A percentile compares a stretch with the other conserved stretches of the same genome.
phyloP scores from a whole-genome alignment of 371 early-diverging fungal genomes.

The Mucor saturninus region DNA sequence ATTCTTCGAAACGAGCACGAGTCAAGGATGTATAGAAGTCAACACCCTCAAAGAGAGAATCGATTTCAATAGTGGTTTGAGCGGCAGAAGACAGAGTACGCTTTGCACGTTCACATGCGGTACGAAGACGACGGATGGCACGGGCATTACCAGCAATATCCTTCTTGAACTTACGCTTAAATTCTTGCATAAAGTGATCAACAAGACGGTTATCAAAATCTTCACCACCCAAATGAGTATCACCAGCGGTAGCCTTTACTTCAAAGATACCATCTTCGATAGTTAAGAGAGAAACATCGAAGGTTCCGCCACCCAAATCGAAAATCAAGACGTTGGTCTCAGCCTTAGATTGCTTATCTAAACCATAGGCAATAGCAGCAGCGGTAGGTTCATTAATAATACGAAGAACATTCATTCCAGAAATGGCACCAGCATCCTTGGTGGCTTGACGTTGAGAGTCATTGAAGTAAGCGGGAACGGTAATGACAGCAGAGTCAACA shows the following conservation, averaged over 20 bases:
- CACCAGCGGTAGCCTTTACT: slow-evolving; percentile 93
- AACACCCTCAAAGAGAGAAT: slow-evolving; percentile 86
- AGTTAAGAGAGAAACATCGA: slow-evolving; percentile 96
- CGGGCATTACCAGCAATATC: slow-evolving; percentile 80
- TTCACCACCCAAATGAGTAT: slow-evolving; percentile 97
- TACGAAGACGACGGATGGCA: slow-evolving; percentile 88
- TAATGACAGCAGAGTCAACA: slow-evolving; percentile 85
- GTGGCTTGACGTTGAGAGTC: slow-evolving; percentile 98
- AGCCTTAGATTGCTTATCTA: slow-evolving; percentile 76
- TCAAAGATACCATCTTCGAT: slow-evolving; percentile 94
- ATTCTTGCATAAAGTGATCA: slow-evolving; percentile 76
- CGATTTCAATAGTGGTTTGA: slow-evolving; percentile 84
- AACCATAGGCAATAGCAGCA: slow-evolving; percentile 96
- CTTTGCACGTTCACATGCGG: slow-evolving; percentile 96
- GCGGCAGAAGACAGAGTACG: slow-evolving; percentile 87
- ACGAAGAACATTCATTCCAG: slow-evolving; percentile 91
- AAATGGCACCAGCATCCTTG: slow-evolving; percentile 94
- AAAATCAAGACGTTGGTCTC: slow-evolving; percentile 91
- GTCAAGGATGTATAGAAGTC: slow-evolving; percentile 89
- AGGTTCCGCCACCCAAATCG: slow-evolving; percentile 98
- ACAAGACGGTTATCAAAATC: slow-evolving; percentile 93
- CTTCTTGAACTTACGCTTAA: slow-evolving; percentile 80
- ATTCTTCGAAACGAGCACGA: slow-evolving; percentile 91
- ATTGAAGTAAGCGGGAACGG: slow-evolving; percentile 78
- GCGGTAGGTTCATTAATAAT: slow-evolving; percentile 98